phyloP scores from a whole-genome alignment of 805 yeast genomes.

The Candida qinlingensis region DNA sequence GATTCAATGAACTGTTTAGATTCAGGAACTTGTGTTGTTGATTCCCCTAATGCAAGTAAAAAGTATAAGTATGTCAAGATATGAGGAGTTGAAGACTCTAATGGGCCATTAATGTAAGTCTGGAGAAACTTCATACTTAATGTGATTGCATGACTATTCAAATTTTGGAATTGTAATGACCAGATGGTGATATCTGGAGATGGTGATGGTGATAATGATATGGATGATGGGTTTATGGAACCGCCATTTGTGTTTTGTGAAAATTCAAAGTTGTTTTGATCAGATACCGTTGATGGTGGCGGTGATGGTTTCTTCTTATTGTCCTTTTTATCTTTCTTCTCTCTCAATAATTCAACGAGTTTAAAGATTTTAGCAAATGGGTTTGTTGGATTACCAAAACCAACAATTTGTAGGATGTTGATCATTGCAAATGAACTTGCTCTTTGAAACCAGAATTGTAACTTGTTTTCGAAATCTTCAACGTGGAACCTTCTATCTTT shows the following conservation, averaged over 20 bases:
- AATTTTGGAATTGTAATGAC: conserved; percentile 5
- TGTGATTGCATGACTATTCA: conserved; percentile 52
- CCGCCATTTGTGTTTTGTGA: background rate
- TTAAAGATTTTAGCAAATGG: conserved; percentile 74
- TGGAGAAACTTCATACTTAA: conserved; percentile 63
- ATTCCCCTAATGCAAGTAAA: conserved; percentile 56
- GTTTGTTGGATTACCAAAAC: conserved; percentile 70
- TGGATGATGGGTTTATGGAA: background rate
- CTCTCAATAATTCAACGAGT: conserved; percentile 65
- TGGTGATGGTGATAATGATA: background rate
- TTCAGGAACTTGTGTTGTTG: conserved; percentile 40
- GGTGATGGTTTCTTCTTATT: conserved; percentile 32
- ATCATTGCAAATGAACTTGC: conserved; percentile 73
- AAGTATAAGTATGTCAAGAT: conserved; percentile 74
- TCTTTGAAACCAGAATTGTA: conserved; percentile 71
- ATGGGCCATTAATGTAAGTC: conserved; percentile 65
- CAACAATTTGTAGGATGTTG: conserved; percentile 67
- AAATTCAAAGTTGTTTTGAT: background rate
- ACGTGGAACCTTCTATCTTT: conserved; percentile 23
- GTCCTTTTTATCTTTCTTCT: conserved; percentile 68
- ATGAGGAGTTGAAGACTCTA: conserved; percentile 64
- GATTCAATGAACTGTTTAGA: conserved; percentile 44
- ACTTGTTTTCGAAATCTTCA: conserved; percentile 26
- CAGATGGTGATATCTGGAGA: conserved; percentile 27
- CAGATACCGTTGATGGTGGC: conserved; percentile 6